phyloP scores from a whole-genome alignment of 2,329 filamentous ascomycete genomes.

The Penicillium paneum region DNA sequence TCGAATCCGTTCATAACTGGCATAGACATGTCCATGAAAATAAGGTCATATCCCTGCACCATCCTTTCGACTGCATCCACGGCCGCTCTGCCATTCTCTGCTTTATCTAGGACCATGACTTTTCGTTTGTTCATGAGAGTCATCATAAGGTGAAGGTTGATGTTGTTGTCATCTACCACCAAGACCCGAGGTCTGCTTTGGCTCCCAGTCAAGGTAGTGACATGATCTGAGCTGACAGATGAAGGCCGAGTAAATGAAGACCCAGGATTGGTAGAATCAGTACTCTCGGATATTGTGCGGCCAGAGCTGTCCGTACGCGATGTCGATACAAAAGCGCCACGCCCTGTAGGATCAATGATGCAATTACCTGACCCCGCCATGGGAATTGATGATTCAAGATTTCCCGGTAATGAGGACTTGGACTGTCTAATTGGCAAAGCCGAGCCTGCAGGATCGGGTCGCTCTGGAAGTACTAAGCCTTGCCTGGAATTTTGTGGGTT shows the following conservation, averaged over 20 bases:
- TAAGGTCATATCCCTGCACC: slow-evolving; percentile 36
- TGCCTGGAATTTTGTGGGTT: not conserved
- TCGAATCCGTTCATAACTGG: slow-evolving; percentile 48
- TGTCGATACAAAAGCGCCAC: not conserved
- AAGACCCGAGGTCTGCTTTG: slow-evolving; percentile 29
- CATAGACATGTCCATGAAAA: slow-evolving; percentile 50
- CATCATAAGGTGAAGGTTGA: slow-evolving; percentile 42
- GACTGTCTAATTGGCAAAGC: not conserved
- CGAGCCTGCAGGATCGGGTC: slow-evolving; percentile 24
- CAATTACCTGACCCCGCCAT: not conserved
- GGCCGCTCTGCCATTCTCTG: slow-evolving; percentile 41
- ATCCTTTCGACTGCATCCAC: slow-evolving; percentile 35
- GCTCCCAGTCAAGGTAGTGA: too few species aligned
- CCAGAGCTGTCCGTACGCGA: not conserved
- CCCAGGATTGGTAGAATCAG: not conserved
- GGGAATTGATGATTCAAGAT: not conserved
- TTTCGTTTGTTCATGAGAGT: slow-evolving; percentile 40
- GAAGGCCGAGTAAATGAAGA: not conserved
- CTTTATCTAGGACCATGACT: slow-evolving; percentile 33
- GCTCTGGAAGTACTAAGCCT: slow-evolving; percentile 14
- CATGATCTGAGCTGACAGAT: not conserved
- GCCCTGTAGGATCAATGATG: not conserved
- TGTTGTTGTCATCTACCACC: slow-evolving; percentile 45
- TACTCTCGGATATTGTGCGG: not conserved
- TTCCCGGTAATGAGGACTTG: not conserved